Evolutionary conservation across 345 rosid genomes (phyloP).

Genomic region (Rhizophora apiculata): DNA sequence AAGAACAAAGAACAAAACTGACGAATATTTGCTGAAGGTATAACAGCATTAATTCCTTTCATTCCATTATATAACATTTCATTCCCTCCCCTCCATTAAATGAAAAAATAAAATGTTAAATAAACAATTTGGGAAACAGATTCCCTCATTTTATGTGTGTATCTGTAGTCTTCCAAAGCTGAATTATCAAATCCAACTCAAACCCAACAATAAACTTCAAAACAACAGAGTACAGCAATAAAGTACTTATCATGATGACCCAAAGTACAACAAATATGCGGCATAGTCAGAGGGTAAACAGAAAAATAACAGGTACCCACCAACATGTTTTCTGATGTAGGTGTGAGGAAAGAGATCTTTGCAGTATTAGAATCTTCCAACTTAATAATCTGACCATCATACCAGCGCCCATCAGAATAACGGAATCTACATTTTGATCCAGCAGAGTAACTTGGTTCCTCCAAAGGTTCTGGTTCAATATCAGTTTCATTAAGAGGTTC

Average conservation of each 20-base stretch:
- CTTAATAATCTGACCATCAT: conserved; percentile 68
- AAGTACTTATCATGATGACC: background rate
- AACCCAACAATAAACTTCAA: too few relatives aligned
- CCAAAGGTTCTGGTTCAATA: conserved; percentile 46
- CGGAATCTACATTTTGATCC: conserved; percentile 83
- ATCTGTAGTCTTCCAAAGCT: too few relatives aligned
- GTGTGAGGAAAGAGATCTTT: conserved; percentile 77
- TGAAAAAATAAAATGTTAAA: too few relatives aligned
- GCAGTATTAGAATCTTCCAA: conserved; percentile 51
- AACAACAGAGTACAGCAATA: too few relatives aligned
- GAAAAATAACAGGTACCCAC: conserved; percentile 35
- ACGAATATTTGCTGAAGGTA: too few relatives aligned
- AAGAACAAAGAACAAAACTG: too few relatives aligned
- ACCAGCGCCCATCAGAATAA: conserved; percentile 81
- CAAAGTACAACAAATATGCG: background rate
- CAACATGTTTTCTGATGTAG: conserved; percentile 84
- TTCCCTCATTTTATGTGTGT: too few relatives aligned
- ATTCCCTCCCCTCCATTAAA: too few relatives aligned
- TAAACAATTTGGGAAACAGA: too few relatives aligned
- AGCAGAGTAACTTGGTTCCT: conserved; percentile 42
- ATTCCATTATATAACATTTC: too few relatives aligned
- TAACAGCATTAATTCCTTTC: too few relatives aligned
- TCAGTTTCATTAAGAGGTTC: conserved; percentile 46
- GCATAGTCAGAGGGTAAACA: background rate
- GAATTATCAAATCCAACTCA: too few relatives aligned